Evolutionary conservation across 306 rosid species (phyloP).

Genomic region (Acacia confusa): DNA sequence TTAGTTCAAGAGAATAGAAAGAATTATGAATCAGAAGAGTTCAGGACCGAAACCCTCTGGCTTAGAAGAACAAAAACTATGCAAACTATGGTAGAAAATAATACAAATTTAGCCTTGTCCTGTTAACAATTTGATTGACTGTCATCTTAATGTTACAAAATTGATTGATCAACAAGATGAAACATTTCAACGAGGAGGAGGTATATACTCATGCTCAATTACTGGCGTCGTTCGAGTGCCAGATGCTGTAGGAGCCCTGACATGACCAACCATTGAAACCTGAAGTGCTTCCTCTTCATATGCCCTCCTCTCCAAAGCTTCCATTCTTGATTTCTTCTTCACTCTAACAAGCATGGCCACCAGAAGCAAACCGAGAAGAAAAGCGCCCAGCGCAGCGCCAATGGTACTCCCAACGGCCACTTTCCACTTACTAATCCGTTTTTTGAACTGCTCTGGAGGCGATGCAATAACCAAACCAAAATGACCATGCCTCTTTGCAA

Average conservation of each 20-base stretch:
- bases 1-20: conserved; percentile 7
- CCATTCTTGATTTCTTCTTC: conserved; percentile 88
- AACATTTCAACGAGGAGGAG: conserved; percentile 52
- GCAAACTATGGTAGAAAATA: neutral
- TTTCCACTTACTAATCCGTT: conserved; percentile 74
- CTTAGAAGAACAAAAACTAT: neutral
- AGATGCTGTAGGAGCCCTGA: conserved; percentile 80
- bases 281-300: conserved; percentile 96
- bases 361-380: conserved; percentile 74
- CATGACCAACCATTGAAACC: conserved; percentile 98
- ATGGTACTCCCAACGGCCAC: conserved; percentile 77
- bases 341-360: conserved; percentile 94
- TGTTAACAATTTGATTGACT: conserved; percentile 26
- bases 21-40: conserved; percentile 19
- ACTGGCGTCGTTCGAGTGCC: conserved; percentile 66
- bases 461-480: conserved; percentile 77
- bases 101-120: conserved; percentile 9
- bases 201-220: conserved; percentile 59
- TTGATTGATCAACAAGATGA: conserved; percentile 21
- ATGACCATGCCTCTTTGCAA: conserved; percentile 79
- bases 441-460: conserved; percentile 39
- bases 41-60: neutral
- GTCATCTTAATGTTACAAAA: conserved; percentile 53
- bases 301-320: conserved; percentile 80
- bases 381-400: conserved; percentile 82